Percentiles rank a stretch among this genome's conserved stretches.
Conservation (phyloP, 148 eudicot genomes). For the Mesembryanthemum crystallinum region DNA sequence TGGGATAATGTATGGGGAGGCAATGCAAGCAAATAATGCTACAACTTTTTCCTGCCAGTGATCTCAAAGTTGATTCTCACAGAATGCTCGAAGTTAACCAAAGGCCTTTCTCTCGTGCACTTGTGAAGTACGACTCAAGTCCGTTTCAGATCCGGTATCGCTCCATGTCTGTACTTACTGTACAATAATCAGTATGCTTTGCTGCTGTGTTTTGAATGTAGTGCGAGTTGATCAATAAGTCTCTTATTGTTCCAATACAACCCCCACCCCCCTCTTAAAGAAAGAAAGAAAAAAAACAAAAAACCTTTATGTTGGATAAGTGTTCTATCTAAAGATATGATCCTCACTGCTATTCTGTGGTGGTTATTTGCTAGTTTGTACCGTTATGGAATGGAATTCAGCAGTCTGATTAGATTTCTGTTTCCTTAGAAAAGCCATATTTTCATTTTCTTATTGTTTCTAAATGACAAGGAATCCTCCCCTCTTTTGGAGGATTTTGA, state of each 20-base stretch:
- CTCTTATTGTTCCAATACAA: not conserved
- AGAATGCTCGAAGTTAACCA: conserved; percentile 12
- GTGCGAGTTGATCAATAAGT: not conserved
- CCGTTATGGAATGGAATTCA: too few relatives aligned
- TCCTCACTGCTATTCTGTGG: too few relatives aligned
- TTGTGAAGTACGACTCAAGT: conserved; percentile 2
- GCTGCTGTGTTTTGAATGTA: conserved; percentile 5
- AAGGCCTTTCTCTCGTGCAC: not conserved
- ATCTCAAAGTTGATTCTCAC: not conserved
- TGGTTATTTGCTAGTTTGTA: not conserved
- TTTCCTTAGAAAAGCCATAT: too few relatives aligned
- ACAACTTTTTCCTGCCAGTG: not conserved
- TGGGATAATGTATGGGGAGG: conserved; percentile 90
- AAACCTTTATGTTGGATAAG: not conserved
- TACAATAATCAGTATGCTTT: not conserved
- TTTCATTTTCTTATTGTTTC: too few relatives aligned
- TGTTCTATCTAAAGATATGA: too few relatives aligned
- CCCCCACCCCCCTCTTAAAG: not conserved
- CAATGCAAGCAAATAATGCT: conserved; percentile 26
- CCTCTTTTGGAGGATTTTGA: too few relatives aligned
- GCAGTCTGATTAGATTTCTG: too few relatives aligned
- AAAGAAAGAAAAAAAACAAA: not conserved
- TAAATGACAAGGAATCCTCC: too few relatives aligned
- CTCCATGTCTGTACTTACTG: conserved; percentile 11
- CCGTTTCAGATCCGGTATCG: not conserved